Evolutionary conservation across 441 rosid species (phyloP), one percentile per base, ranked within the genome.

Genomic region (Macaranga tanarius): DNA sequence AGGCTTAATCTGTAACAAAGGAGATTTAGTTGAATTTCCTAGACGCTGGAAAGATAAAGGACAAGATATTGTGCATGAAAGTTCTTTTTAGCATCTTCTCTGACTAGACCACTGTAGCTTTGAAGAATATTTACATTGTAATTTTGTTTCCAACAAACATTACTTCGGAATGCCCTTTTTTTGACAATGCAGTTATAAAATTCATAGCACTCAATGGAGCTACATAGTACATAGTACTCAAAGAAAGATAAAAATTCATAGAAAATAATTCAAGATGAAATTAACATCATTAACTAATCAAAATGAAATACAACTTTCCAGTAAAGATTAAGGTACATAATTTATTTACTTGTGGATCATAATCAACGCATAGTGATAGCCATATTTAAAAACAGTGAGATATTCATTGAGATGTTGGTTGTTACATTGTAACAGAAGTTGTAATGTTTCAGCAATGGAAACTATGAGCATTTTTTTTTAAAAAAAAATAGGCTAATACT

Each of bases 1-100:
- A 74, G 99, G 99, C 82, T 85, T 92, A 84, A 95, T 95, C 98
- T 96, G 91, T 79, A 82, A 79, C 26, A 67, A 60, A 71, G 56
- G 44, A 62, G 5, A 11, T 48, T 62, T 23, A 56, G 68, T 56
- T 50, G 28, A 63, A 63, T 10, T 62, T 44, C n/a, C 16, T 8
- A 20, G 47, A 47, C 23, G 11, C 23, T 22, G 20, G 16, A 47
- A 50, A 9, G 56, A 58, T 47, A 54, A 15, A n/a, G 51, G 40
- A 10, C 34, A 59, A 59, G n/a, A 44, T 50, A 56, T n/a, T 57
- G 17, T 17, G 12, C 8, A 4, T 26, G 16, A 52, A n/a, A 62
- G 19, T 4, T 71, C 13, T 72, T 55, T 17, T 44, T 64, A 55
- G 70, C 54, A 64, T 22, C 17, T 54, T 63, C 31, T 67, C n/a